Conservation (phyloP, 345 rosid genomes). For the Lepidium aucheri region DNA sequence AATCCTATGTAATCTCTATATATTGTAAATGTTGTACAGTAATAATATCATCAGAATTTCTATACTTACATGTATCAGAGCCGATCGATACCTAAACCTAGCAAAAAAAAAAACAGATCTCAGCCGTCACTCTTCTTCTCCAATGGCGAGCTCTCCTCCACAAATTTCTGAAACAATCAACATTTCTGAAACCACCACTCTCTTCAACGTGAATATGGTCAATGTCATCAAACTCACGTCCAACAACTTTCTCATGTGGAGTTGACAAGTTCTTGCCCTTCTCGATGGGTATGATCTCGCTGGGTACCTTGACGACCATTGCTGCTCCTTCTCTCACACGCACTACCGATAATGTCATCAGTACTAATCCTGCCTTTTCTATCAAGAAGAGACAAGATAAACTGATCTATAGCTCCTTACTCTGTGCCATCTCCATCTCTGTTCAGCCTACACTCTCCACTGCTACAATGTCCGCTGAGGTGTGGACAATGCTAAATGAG, state of each 20-base stretch:
- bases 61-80: no score
- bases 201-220: background rate
- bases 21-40: no score
- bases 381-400: background rate
- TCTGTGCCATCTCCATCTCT: background rate
- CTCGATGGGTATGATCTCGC: background rate
- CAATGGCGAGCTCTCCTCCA: no score
- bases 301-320: background rate
- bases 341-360: background rate
- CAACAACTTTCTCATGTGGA: background rate
- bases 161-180: no score
- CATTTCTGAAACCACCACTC: background rate
- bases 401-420: background rate
- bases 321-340: background rate
- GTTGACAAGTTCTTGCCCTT: background rate
- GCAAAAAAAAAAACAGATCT: no score
- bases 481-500: background rate
- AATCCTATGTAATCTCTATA: no score
- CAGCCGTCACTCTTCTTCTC: no score
- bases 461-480: background rate
- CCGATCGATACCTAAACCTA: no score
- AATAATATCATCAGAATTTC: no score
- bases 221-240: background rate
- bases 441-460: background rate
- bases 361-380: background rate